These are phyloP conservation scores for Penicillium alfredii DNA, from an alignment of 495 filamentous ascomycete species.

Conservation along the genomic window DNA sequence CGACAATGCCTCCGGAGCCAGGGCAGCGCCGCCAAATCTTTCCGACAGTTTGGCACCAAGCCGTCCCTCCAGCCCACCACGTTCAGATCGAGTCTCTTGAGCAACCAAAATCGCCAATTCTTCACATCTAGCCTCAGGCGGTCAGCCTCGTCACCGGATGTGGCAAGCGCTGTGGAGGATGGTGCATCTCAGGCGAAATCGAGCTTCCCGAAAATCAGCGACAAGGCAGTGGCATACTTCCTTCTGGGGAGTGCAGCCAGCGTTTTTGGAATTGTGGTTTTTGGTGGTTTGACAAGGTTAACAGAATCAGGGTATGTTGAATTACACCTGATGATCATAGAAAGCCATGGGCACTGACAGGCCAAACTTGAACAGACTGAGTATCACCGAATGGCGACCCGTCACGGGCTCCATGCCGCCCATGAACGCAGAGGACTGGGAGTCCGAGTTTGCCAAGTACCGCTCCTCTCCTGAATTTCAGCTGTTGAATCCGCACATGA, in stretches of 20 bases:
- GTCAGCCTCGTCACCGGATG: conserved; percentile 21
- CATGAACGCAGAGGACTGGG: conserved; percentile 69
- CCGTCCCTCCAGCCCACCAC: conserved; percentile 25
- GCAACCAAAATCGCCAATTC: conserved; percentile 26
- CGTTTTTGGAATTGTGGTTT: conserved; percentile 95
- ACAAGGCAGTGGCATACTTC: conserved; percentile 82
- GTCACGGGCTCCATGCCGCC: conserved; percentile 93
- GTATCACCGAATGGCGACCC: conserved; percentile 98
- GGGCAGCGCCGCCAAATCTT: conserved; percentile 27
- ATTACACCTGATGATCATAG: too few relatives aligned
- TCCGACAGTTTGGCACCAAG: conserved; percentile 29
- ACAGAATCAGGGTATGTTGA: conserved; percentile 91
- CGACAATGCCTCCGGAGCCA: conserved; percentile 52
- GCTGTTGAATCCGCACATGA: conserved; percentile 87
- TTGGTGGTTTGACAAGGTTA: conserved; percentile 85
- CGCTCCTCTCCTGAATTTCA: conserved; percentile 84
- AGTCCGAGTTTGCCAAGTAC: conserved; percentile 88
- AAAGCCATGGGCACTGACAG: conserved; percentile 14
- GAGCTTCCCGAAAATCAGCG: conserved; percentile 65
- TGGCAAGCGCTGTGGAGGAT: conserved; percentile 16
- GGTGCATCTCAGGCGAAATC: conserved; percentile 27
- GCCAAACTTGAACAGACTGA: conserved; percentile 55
- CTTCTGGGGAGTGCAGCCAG: conserved; percentile 82
- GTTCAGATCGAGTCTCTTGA: conserved; percentile 22
- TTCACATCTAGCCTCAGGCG: conserved; percentile 25